Evolutionary conservation across 1,284 basidiomycete species (phyloP).

Genomic region (Puccinia coronata): DNA sequence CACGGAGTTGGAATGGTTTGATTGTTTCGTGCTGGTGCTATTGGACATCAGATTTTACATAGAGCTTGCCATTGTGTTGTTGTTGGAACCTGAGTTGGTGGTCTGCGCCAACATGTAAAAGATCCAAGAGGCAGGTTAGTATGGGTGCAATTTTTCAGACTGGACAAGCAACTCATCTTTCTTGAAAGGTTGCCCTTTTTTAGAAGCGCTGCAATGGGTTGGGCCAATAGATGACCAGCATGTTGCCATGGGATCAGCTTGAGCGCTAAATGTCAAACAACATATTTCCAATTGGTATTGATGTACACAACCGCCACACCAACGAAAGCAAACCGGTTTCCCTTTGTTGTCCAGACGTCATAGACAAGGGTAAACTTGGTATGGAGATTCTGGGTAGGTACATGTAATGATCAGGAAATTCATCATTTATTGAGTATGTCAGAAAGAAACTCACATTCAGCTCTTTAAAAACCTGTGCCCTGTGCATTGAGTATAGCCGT

Average conservation of each 20-base stretch:
- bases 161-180: neutral
- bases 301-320: neutral
- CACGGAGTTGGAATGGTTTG: no score
- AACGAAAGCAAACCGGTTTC: constrained; percentile 7
- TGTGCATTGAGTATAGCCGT: neutral
- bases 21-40: neutral
- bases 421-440: no score
- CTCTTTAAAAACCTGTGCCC: neutral
- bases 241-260: constrained; percentile 1
- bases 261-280: neutral
- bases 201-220: neutral
- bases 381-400: neutral
- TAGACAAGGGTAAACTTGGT: no score
- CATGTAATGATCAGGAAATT: no score
- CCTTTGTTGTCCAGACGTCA: no score
- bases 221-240: neutral
- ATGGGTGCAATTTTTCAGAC: neutral
- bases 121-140: neutral
- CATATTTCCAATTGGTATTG: neutral
- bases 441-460: neutral
- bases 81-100: no score
- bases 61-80: neutral
- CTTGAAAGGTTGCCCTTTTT: neutral
- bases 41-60: neutral
- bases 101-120: no score